Conservation (phyloP, 441 rosid genomes). For the Syzygium syzygioides region DNA sequence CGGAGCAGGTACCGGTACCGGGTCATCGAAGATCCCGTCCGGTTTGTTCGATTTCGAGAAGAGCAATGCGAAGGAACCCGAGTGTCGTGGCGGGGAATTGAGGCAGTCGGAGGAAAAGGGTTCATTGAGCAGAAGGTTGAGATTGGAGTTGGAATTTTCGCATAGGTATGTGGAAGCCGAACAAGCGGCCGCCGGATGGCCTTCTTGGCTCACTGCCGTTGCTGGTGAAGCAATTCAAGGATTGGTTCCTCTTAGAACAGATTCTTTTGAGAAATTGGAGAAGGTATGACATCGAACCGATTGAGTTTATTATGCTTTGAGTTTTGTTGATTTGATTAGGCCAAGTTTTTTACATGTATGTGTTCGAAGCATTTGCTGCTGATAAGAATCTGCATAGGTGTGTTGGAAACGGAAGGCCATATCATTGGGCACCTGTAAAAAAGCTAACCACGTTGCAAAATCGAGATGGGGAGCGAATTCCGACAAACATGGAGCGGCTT, state of each 20-base stretch:
- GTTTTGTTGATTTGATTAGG: neutral
- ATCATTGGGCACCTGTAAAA: too few relatives aligned
- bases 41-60: conserved; percentile 22
- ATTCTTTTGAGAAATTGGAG: conserved; percentile 76
- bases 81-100: conserved; percentile 2
- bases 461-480: too few relatives aligned
- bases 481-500: too few relatives aligned
- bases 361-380: neutral
- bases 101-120: conserved; percentile 29
- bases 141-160: conserved; percentile 25
- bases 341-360: neutral
- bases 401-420: neutral
- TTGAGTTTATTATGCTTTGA: neutral
- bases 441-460: too few relatives aligned
- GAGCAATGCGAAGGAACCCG: neutral
- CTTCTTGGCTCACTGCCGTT: conserved; percentile 70
- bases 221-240: conserved; percentile 78
- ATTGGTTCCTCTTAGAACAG: conserved; percentile 76
- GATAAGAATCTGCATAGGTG: neutral
- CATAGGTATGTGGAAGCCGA: conserved; percentile 50
- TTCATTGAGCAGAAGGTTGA: conserved; percentile 31
- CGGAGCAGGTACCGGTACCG: conserved; percentile 1
- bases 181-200: conserved; percentile 87
- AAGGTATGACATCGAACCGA: conserved; percentile 33
- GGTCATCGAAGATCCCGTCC: conserved; percentile 27